Evolutionary conservation across 352 stramenopile species (phyloP), one percentile per base, ranked within the genome.

Genomic region (Phytophthora podocarpi): DNA sequence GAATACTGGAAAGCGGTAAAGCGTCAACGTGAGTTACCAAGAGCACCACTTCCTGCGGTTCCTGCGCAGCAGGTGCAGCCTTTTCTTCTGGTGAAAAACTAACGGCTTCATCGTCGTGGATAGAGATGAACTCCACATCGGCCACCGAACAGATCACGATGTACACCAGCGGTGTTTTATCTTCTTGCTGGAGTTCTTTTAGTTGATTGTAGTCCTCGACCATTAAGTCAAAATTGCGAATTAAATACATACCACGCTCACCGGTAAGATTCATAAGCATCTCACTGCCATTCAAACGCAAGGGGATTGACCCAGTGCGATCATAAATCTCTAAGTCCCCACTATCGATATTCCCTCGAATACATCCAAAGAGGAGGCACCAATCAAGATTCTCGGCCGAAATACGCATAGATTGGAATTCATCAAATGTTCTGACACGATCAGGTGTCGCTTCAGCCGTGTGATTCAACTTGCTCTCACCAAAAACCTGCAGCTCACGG

Each of bases 281-380:
- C 9, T 42, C 36, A 11, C n/a, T 47, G 20, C 42, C 36, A 34
- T 45, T 35, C 36, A 77, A 32, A 46, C 52, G 28, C 46, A 80
- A 53, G n/a, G 70, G 40, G 8, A 79, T 41, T 1, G 70, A 78
- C 12, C 67, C 75, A 12, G 75, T 80, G 6, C 70, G 70, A 53
- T 85, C 75, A 57, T 60, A 76, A 42, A 82, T 52, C 30, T 80
- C 49, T 37, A 82, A 60, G n/a, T 80, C 63, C 9, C 72, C 75
- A 28, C 37, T 69, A n/a, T 68, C 43, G 3, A 74, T 39, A 41
- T 73, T 78, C 5, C 75, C 75, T 28, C 46, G 56, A 27, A 85
- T 60, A 13, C 49, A 62, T 23, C 70, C 75, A 13, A 80, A 18
- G 1, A 85, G 45, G 34, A 74, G 23, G 46, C 73, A 85, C 67